phyloP scores from a whole-genome alignment of 2,329 filamentous ascomycete species.

The Aspergillus novofumigatus region DNA sequence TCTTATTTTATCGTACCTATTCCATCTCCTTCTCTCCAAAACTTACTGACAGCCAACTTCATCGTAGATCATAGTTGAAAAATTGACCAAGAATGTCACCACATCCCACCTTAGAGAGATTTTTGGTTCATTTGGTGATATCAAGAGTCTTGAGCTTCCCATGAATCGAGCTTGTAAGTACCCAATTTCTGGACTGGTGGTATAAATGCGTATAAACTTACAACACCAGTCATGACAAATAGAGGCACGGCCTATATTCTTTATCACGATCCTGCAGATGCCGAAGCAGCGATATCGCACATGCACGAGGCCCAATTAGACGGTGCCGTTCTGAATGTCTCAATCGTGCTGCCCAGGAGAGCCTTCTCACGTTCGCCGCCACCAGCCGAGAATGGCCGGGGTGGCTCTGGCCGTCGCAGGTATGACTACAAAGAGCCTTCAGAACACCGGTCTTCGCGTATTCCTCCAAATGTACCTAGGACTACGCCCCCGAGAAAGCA shows the following conservation, averaged over 20 bases:
- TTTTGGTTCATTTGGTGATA: slow-evolving; percentile 80
- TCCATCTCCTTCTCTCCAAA: not conserved
- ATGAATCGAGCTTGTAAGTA: slow-evolving; percentile 76
- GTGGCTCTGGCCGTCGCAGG: slow-evolving; percentile 52
- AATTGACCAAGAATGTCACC: slow-evolving; percentile 91
- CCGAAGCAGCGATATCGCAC: slow-evolving; percentile 83
- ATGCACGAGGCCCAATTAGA: slow-evolving; percentile 98
- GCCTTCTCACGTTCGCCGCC: slow-evolving; percentile 80
- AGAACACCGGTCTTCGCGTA: slow-evolving; percentile 21
- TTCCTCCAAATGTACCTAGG: slow-evolving; percentile 24
- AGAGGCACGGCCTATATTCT: slow-evolving; percentile 91
- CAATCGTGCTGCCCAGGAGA: slow-evolving; percentile 78
- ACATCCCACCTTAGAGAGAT: slow-evolving; percentile 86
- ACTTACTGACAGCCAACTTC: not conserved
- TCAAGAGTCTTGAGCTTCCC: slow-evolving; percentile 83
- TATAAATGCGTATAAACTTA: slow-evolving; percentile 3
- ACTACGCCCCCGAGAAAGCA: slow-evolving; percentile 39
- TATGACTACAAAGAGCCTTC: slow-evolving; percentile 26
- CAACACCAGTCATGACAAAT: slow-evolving; percentile 69
- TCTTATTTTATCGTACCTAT: not conserved
- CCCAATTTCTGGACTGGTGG: not conserved
- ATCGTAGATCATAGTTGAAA: slow-evolving; percentile 83
- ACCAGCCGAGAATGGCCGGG: slow-evolving; percentile 59
- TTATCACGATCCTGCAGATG: slow-evolving; percentile 70
- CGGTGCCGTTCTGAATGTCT: slow-evolving; percentile 76